Percentiles rank a stretch among this genome's conserved stretches.
phyloP scores from a whole-genome alignment of 2,329 filamentous ascomycete species.

The Shiraia sp. region DNA sequence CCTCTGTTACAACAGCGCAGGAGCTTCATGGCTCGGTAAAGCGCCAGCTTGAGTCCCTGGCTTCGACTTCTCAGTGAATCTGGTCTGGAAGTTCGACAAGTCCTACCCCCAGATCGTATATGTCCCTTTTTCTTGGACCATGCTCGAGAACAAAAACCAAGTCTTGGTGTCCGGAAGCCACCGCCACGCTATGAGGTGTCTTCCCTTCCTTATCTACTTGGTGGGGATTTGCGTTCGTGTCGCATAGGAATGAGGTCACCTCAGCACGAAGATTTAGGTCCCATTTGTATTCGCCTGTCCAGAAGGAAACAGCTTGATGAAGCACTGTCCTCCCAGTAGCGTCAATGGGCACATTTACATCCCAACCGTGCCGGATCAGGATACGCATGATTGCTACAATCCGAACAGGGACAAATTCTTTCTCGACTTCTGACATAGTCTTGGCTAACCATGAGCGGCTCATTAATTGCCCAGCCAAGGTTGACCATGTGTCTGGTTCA shows the following conservation, averaged over 20 bases:
- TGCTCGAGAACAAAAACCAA: conserved; percentile 14
- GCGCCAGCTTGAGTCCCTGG: too few relatives aligned
- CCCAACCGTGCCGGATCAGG: conserved; percentile 20
- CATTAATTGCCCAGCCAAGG: conserved; percentile 22
- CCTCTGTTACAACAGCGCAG: conserved; percentile 45
- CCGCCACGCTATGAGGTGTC: conserved; percentile 21
- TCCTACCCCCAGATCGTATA: conserved; percentile 15
- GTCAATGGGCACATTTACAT: conserved; percentile 19
- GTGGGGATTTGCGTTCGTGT: conserved; percentile 17
- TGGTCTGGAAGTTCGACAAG: conserved; percentile 11
- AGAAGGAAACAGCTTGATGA: conserved; percentile 29
- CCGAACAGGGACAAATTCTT: conserved; percentile 10
- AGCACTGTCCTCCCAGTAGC: conserved; percentile 18
- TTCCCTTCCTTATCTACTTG: conserved; percentile 19
- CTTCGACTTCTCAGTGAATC: background rate
- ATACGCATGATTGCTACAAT: conserved; percentile 20
- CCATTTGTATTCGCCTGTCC: conserved; percentile 23
- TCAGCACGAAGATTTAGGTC: conserved; percentile 19
- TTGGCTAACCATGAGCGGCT: conserved; percentile 27
- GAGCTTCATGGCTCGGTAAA: conserved; percentile 13
- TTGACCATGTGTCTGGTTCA: conserved; percentile 25
- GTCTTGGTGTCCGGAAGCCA: conserved; percentile 20
- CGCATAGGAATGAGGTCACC: conserved; percentile 19
- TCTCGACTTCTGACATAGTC: conserved; percentile 24
- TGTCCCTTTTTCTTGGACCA: conserved; percentile 12